Evolutionary conservation across 345 rosid species (phyloP).

Genomic region (Citrus medica): DNA sequence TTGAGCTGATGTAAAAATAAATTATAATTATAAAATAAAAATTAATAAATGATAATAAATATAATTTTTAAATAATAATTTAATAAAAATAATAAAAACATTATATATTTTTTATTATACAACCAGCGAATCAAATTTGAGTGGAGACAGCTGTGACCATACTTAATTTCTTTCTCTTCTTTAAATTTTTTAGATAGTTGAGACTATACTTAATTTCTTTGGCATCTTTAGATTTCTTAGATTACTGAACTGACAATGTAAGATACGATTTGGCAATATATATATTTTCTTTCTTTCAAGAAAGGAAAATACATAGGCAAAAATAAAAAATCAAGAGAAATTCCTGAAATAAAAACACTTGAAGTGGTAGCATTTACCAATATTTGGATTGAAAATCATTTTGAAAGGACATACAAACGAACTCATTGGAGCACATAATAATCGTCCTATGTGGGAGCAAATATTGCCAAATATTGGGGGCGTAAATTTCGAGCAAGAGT

Average conservation of each 20-base stretch:
- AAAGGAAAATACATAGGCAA: background rate
- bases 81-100: accelerated
- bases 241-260: background rate
- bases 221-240: background rate
- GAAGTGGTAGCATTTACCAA: no score
- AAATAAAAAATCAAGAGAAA: background rate
- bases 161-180: background rate
- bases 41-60: no score
- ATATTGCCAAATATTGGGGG: no score
- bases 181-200: background rate
- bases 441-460: no score
- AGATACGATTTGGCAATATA: background rate
- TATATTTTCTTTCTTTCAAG: background rate
- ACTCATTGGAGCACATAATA: background rate
- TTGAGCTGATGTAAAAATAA: no score
- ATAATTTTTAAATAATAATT: no score
- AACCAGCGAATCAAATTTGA: no score
- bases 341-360: background rate
- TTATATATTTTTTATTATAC: no score
- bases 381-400: background rate
- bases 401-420: background rate
- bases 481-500: no score
- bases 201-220: background rate
- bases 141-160: background rate
- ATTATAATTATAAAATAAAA: no score